phyloP scores from a whole-genome alignment of 2,329 filamentous ascomycete genomes.

The Neoscytalidium dimidiatum region DNA sequence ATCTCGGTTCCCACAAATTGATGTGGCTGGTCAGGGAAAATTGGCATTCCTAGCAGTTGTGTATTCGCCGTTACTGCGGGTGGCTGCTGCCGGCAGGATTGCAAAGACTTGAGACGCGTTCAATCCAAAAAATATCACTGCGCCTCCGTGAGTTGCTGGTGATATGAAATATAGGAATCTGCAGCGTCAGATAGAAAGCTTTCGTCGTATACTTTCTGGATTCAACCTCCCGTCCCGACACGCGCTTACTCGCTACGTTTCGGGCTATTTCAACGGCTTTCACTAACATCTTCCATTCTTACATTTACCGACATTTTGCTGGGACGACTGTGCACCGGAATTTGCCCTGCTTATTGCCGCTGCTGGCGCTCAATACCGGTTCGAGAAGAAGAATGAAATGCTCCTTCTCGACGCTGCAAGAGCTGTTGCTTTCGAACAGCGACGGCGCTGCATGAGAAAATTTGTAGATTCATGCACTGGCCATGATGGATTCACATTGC shows the following conservation, averaged over 20 bases:
- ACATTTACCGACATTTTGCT: conserved; percentile 34
- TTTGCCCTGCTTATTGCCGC: conserved; percentile 36
- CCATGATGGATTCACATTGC: background rate
- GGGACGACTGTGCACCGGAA: conserved; percentile 32
- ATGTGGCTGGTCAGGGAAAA: too few relatives aligned
- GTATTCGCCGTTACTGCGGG: too few relatives aligned
- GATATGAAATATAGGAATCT: conserved; percentile 23
- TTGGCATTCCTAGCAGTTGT: too few relatives aligned
- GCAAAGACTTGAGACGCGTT: too few relatives aligned
- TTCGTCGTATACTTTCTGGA: conserved; percentile 26
- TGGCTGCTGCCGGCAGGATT: too few relatives aligned
- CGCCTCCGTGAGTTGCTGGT: too few relatives aligned
- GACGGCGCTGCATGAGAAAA: conserved; percentile 27
- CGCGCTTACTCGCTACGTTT: conserved; percentile 33
- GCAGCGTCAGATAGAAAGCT: conserved; percentile 26
- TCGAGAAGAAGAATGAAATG: conserved; percentile 32
- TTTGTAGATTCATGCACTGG: conserved; percentile 24
- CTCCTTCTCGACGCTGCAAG: conserved; percentile 33
- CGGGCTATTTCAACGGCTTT: conserved; percentile 34
- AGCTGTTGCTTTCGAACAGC: conserved; percentile 31
- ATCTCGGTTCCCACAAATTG: too few relatives aligned
- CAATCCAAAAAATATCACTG: too few relatives aligned
- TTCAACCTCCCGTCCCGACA: conserved; percentile 35
- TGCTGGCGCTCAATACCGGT: conserved; percentile 36
- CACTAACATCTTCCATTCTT: conserved; percentile 38